Evolutionary conservation across 2,329 filamentous ascomycete species (phyloP).

Genomic region (Fusarium gaditjirri): DNA sequence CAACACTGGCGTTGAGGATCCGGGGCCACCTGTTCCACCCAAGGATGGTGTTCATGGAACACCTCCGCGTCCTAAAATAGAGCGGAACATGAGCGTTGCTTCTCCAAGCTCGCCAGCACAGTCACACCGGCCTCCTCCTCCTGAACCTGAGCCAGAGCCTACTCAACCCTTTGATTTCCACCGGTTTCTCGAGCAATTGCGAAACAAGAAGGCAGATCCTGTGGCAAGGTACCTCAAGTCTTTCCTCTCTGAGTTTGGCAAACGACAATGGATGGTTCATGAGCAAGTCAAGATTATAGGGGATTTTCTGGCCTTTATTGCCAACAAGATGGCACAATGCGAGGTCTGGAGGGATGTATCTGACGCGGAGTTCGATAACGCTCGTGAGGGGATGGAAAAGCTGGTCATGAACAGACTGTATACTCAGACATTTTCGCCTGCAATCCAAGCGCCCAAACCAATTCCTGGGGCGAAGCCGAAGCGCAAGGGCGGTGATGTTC

Average conservation of each 20-base stretch:
- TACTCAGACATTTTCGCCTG: constrained; percentile 93
- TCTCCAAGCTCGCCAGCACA: constrained; percentile 61
- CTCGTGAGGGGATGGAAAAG: constrained; percentile 98
- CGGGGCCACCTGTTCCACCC: constrained; percentile 67
- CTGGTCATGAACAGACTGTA: constrained; percentile 98
- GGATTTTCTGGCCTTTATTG: constrained; percentile 95
- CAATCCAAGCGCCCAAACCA: constrained; percentile 83
- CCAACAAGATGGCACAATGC: constrained; percentile 97
- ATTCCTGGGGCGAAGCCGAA: constrained; percentile 75
- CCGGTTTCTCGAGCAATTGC: constrained; percentile 92
- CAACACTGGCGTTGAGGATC: constrained; percentile 56
- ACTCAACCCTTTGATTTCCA: constrained; percentile 96
- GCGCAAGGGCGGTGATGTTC: constrained; percentile 73
- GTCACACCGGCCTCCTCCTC: constrained; percentile 73
- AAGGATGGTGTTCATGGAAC: constrained; percentile 64
- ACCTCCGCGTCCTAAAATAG: constrained; percentile 52
- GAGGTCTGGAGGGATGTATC: constrained; percentile 97
- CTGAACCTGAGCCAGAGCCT: constrained; percentile 82
- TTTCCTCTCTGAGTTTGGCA: constrained; percentile 93
- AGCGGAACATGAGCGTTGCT: constrained; percentile 47
- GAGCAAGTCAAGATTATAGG: constrained; percentile 99
- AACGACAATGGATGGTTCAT: constrained; percentile 99
- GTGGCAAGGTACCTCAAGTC: constrained; percentile 96
- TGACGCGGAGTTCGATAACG: constrained; percentile 97
- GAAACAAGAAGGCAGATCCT: constrained; percentile 97